These are phyloP conservation scores for Helenozyma rhizophorensis DNA, from an alignment of 805 yeast genomes.

Conservation along the genomic window DNA sequence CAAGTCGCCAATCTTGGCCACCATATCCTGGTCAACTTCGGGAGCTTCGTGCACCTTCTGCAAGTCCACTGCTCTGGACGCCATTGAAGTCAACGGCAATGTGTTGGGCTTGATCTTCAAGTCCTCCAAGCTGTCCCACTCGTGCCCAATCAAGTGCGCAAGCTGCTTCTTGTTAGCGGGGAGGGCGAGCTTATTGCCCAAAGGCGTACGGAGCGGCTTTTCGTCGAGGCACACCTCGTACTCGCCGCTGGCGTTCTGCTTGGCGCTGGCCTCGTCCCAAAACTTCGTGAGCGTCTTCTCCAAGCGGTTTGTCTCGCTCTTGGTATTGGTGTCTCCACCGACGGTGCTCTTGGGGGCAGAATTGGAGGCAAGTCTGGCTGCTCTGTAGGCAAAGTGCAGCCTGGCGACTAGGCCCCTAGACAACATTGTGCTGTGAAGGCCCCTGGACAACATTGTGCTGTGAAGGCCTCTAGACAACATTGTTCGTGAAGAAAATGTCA, in stretches of 20 bases:
- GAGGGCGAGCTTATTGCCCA: slow-evolving; percentile 64
- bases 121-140: slow-evolving; percentile 75
- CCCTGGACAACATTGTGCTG: no score
- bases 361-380: no score
- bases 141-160: slow-evolving; percentile 76
- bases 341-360: slow-evolving; percentile 20
- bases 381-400: no score
- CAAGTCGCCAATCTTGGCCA: slow-evolving; percentile 60
- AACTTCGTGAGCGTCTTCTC: slow-evolving; percentile 68
- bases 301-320: slow-evolving; percentile 63
- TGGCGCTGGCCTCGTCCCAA: slow-evolving; percentile 72
- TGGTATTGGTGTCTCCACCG: slow-evolving; percentile 42
- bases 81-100: slow-evolving; percentile 82
- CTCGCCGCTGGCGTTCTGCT: slow-evolving; percentile 23
- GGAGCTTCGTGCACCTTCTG: slow-evolving; percentile 25
- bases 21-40: slow-evolving; percentile 38
- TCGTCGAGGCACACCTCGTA: slow-evolving; percentile 63
- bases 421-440: no score
- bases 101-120: slow-evolving; percentile 67
- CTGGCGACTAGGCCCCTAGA: no score
- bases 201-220: slow-evolving; percentile 78
- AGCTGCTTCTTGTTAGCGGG: slow-evolving; percentile 57
- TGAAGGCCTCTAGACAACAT: no score
- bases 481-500: no score
- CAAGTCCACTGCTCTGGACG: slow-evolving; percentile 83